Base-by-base conservation (phyloP, 192 early-diverging fungal genomes). In the Coemansia sp. region DNA sequence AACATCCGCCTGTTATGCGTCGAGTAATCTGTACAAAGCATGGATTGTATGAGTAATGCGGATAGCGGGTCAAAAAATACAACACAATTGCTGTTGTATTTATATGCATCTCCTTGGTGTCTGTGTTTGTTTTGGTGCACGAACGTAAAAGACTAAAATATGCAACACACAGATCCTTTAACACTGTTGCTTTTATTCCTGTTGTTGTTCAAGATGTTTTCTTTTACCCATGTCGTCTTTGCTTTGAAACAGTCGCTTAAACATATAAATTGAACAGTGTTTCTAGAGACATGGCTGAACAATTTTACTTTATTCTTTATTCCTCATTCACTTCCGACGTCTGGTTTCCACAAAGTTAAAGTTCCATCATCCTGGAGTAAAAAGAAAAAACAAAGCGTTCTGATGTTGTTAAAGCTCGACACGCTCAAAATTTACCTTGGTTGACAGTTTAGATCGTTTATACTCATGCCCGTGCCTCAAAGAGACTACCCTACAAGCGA, bases 401-500 rank as follows among this genome's bases (percentile, higher is more conserved):
- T 16, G 20, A 33, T 23, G 33, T 11, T 51, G 15, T 26, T 26
- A 6, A 8, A 12, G 51, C 12, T 16, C 9, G 24, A 53, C 51
- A 53, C 51, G 24, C 24, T 49, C 24, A 53, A 53, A 53, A 53
- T 26, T 30, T 34, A 11, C 16, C 30, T 49, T 63, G 62, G 15
- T 49, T 49, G 30, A 23, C 51, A 49, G 6, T 20, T n/a, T 34
- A 35, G 20, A 20, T 18, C 45, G 33, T 63, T 20, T 8, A 16
- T 26, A 63, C 26, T 20, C 62, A 63, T 63, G 30, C 20, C 44
- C n/a, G 23, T 18, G 5, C 24, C 30, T 49, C 43, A 63, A 14
- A 44, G 73, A 20, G 73, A 75, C 46, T 75, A 75, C 30, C 73
- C 73, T 20, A 75, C 64, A n/a, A 67, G 46, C 23, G 77, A 79